Conservation (phyloP, 768 basidiomycete genomes). For the Leccinum variicolor region DNA sequence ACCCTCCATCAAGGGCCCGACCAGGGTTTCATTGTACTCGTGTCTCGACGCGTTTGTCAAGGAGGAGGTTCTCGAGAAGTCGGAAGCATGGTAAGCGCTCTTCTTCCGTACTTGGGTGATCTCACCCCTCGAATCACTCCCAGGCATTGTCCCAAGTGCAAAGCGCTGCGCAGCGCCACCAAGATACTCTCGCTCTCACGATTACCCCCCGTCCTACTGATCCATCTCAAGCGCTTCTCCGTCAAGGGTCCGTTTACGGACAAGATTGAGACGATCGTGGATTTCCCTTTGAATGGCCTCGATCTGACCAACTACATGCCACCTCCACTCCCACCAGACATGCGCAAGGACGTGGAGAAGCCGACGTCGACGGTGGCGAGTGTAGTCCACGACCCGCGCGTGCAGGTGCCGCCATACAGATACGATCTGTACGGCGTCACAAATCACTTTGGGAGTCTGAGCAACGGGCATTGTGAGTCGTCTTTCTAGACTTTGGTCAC, state of each 20-base stretch:
- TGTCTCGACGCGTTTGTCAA: slow-evolving; percentile 91
- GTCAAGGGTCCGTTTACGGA: slow-evolving; percentile 90
- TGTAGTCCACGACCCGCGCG: slow-evolving; percentile 65
- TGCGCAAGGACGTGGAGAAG: slow-evolving; percentile 48
- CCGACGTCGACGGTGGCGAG: slow-evolving; percentile 14
- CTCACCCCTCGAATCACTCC: background rate
- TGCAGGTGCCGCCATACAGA: slow-evolving; percentile 81
- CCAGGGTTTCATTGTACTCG: slow-evolving; percentile 65
- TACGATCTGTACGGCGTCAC: slow-evolving; percentile 96
- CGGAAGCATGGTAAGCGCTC: slow-evolving; percentile 81
- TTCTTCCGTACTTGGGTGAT: background rate
- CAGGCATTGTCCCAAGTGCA: slow-evolving; percentile 96
- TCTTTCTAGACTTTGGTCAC: background rate
- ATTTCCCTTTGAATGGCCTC: slow-evolving; percentile 70
- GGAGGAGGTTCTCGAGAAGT: slow-evolving; percentile 86
- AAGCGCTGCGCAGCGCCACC: slow-evolving; percentile 77
- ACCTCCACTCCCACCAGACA: slow-evolving; percentile 65
- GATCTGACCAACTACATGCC: slow-evolving; percentile 86
- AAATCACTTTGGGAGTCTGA: slow-evolving; percentile 93
- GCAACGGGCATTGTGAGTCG: slow-evolving; percentile 90
- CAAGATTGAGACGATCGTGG: slow-evolving; percentile 93
- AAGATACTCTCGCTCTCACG: slow-evolving; percentile 90
- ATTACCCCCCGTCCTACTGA: slow-evolving; percentile 87
- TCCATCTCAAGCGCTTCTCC: slow-evolving; percentile 91
- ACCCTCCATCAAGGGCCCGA: slow-evolving; percentile 55